Base-by-base conservation (phyloP, 2,329 filamentous ascomycete genomes). In the Botrytis tulipae region DNA sequence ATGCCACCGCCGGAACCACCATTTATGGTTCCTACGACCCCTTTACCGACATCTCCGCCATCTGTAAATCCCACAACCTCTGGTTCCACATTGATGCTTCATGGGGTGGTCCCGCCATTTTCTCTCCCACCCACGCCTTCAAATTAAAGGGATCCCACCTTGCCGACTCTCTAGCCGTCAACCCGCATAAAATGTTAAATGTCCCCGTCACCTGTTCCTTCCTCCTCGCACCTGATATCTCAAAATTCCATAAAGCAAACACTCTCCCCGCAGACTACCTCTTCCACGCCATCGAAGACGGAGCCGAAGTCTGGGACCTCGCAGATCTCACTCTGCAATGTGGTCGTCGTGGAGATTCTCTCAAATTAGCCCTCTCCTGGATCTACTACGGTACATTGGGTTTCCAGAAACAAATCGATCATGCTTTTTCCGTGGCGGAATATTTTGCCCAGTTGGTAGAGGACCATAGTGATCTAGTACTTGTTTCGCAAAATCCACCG, bases 121-220 rank as follows among this genome's bases (percentile, higher is more conserved):
- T 98, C 83, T 92, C 90, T 0, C 79, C 86, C n/a, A 84, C 83
- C 73, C 91, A 92, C 61, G 84, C 84, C 63, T 80, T 84, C 71
- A 93, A 94, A 80, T 84, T 98, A 16, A 82, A 84, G 1, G 95
- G 95, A 22, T 85, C 88, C 3, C 87, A 94, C 62, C 86, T 91
- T 59, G 96, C 95, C 16, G 88, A 98, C 82, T 93, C 90, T 22
- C 85, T 98, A 57, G 93, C 94, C 2, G 88, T 97, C 72, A 98
- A 97, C 82, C 95, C 96, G 73, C 96, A 99, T 84, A 98, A 98
- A 84, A 98, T 98, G 96, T 88, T 98, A 80, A 93, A 93, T 74
- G 93, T 94, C 4, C 95, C 96, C 0, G 85, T 97, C 59, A 97
- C 95, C 0, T 98, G 95, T 84, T 95, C 92, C 0, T 98, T 97